phyloP scores from a whole-genome alignment of 2,329 filamentous ascomycete species.

The Colletotrichum coccodes region DNA sequence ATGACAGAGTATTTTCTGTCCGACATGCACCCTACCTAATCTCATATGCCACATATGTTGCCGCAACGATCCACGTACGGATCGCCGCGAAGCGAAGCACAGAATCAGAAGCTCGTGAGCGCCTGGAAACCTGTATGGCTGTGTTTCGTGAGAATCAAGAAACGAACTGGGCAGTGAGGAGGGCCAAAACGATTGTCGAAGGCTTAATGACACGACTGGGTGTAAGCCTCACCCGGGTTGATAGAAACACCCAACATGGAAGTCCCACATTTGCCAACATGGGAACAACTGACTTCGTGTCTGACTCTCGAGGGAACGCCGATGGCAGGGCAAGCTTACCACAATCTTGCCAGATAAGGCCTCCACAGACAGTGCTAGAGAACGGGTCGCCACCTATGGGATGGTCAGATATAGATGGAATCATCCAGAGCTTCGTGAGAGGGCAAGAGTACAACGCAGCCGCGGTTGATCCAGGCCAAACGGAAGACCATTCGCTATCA shows the following conservation, averaged over 20 bases:
- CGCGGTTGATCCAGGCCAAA: neutral
- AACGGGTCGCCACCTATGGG: constrained; percentile 32
- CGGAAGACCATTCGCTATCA: neutral
- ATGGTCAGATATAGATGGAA: constrained; percentile 47
- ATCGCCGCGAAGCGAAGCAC: constrained; percentile 57
- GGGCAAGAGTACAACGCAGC: constrained; percentile 31
- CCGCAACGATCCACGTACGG: constrained; percentile 61
- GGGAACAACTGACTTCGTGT: neutral
- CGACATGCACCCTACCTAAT: constrained; percentile 61
- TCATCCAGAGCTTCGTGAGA: constrained; percentile 47
- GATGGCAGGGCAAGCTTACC: neutral
- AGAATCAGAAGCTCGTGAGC: constrained; percentile 49
- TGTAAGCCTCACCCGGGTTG: constrained; percentile 35
- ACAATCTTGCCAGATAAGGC: neutral
- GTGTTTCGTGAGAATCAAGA: constrained; percentile 60
- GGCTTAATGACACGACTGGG: constrained; percentile 56
- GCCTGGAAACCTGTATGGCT: constrained; percentile 54
- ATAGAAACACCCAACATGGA: neutral
- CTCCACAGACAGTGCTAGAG: neutral
- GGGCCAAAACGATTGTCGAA: constrained; percentile 55
- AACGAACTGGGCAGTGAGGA: constrained; percentile 59
- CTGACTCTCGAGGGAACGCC: neutral
- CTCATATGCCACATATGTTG: constrained; percentile 65
- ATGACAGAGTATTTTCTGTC: constrained; percentile 56
- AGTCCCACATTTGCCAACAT: neutral